These are phyloP conservation scores for Platanthera zijinensis DNA, from an alignment of 106 monocot genomes.

Conservation along the genomic window DNA sequence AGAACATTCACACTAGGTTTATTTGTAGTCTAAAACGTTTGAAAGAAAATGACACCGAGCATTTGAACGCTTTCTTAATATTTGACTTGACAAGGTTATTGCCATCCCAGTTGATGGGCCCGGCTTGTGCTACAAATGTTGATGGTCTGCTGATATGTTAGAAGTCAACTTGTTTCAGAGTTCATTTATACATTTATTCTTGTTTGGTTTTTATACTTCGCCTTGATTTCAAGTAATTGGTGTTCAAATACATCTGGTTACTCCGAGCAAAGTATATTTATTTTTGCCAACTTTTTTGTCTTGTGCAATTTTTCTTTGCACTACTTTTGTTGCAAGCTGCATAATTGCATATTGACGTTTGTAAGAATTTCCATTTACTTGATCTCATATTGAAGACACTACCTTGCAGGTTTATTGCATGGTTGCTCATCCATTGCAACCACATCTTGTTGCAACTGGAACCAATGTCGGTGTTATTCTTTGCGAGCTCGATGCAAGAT, in stretches of 20 bases:
- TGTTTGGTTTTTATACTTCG: not conserved
- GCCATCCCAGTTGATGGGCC: not conserved
- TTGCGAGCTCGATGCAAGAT: conserved; percentile 91
- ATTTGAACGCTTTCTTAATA: not conserved
- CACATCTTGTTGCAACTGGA: conserved; percentile 96
- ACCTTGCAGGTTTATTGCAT: conserved; percentile 84
- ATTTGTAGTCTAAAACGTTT: not conserved
- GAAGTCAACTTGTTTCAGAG: not conserved
- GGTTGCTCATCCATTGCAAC: conserved; percentile 98
- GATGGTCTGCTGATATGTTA: not conserved
- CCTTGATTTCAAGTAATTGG: not conserved
- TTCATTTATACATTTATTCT: not conserved
- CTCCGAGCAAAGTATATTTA: not conserved
- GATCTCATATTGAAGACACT: not conserved
- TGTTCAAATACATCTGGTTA: not conserved
- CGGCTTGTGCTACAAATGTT: not conserved
- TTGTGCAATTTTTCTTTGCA: not conserved
- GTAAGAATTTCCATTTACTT: not conserved
- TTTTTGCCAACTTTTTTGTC: not conserved
- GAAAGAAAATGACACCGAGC: not conserved
- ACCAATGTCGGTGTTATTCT: conserved; percentile 95
- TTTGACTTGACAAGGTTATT: not conserved
- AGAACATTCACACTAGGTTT: not conserved
- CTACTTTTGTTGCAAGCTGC: not conserved
- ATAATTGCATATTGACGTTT: not conserved